Base-by-base conservation (phyloP, 2,329 filamentous ascomycete genomes). In the Huntiella abstrusa region DNA sequence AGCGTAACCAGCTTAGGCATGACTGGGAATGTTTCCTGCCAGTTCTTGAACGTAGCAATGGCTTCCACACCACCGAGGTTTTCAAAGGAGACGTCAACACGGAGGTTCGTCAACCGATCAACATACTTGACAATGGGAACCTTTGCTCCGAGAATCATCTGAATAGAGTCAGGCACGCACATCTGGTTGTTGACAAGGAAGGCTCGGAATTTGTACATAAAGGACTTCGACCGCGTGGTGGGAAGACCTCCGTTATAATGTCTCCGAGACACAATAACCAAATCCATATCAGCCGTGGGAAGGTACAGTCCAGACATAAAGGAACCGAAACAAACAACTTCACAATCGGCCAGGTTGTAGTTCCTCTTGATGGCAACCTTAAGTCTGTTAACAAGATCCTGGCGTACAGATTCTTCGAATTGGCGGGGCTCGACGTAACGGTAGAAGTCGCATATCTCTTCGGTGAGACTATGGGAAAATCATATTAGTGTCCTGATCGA, bases 31-130 rank as follows among this genome's bases (percentile, higher is more conserved):
- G 79, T 66, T 11, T 66, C 55, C 60, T 83, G 87, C 91, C 91
- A 98, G 0, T 66, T 60, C 46, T 76, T 62, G 58, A 95, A 94
- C 0, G 85, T 95, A 13, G 77, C 64, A 55, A 91, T 80, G 2
- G 91, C 88, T 13, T 71, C 63, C 7, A 95, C 64, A 8, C 91
- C 91, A 37, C 81, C 83, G 33, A 79, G 63, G 57, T 95, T 96
- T 62, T 98, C 88, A 57, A 98, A 95, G 0, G 87, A 96, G 10
- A 98, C 73, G 58, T 98, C 91, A 10, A 96, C 81, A 54, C 82
- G 83, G 45, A 98, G 66, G 10, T 77, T 78, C 1, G 87, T 95
- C 45, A 71, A 56, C 46, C 65, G 69, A 57, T 98, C 91, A 39
- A 84, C 71, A 56, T 83, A 96, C 60, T 98, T 98, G 62, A 96